Evolutionary conservation across 1,139 yeast species (phyloP), one percentile per base, ranked within the genome.

Genomic region (Hansenula lynferdii): DNA sequence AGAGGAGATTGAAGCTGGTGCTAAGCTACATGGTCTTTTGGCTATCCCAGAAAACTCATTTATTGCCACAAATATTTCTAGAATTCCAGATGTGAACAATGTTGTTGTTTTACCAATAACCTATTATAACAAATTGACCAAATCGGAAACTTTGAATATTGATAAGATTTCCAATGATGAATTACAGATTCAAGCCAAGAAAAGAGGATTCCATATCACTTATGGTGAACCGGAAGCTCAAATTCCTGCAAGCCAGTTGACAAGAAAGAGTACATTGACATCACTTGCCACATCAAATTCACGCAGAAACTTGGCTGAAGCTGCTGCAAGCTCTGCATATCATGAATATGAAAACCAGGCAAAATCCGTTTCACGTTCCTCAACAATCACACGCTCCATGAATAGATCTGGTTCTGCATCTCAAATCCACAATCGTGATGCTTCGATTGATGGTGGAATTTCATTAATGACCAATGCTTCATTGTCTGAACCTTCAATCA

Each of bases 381-480:
- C 42, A 14, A 47, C 57, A 3, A 46, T 47, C 27, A 35, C 44
- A 2, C 38, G 42, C 2, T 44, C 49, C 7, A 31, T 40, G 3
- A 31, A 25, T 8, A 40, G 43, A 24, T 37, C 46, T 3, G 38
- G 45, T 17, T 38, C 47, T 5, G 38, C 41, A 1, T 35, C 47
- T 1, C 42, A 44, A 4, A 36, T 44, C 11, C 35, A 38, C 14
- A 25, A 30, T 10, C 51, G 50, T 29, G 50, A 49, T 24, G 27
- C 41, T 11, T 49, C 55, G 5, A 38, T 51, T 22, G 52, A 50
- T 40, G 60, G 62, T 34, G 65, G 61, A 10, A 54, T 68, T 31
- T 80, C 90, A 1, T 72, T 85, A 56, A 82, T 81, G 35, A 82
- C 92, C 0, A 72, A 80, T 56, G 81, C 80, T 5, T 81, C 92